Evolutionary conservation across 1,284 basidiomycete genomes (phyloP).

Genomic region (Cerrena zonata): DNA sequence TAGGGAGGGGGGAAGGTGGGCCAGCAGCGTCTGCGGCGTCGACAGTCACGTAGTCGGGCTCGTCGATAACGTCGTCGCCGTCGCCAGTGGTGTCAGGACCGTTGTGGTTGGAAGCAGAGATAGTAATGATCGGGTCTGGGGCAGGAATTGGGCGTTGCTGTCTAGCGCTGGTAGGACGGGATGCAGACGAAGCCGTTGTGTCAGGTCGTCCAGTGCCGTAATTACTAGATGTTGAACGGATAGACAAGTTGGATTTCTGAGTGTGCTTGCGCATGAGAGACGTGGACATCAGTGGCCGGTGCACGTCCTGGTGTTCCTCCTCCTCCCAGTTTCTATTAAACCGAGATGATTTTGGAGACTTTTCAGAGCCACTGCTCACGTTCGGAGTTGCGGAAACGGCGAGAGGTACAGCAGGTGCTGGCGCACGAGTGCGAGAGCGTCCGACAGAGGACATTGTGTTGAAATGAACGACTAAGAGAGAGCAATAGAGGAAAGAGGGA

Average conservation of each 20-base stretch:
- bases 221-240: slow-evolving; percentile 20
- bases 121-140: slow-evolving; percentile 32
- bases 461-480: slow-evolving; percentile 8
- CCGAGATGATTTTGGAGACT: slow-evolving; percentile 21
- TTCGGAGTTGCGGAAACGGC: slow-evolving; percentile 26
- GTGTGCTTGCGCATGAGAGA: slow-evolving; percentile 19
- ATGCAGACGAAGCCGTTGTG: slow-evolving; percentile 11
- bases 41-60: slow-evolving; percentile 64
- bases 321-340: slow-evolving; percentile 23
- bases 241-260: slow-evolving; percentile 20
- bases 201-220: slow-evolving; percentile 7
- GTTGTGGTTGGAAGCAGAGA: slow-evolving; percentile 17
- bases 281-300: slow-evolving; percentile 13
- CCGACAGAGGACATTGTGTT: slow-evolving; percentile 3
- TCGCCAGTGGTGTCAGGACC: slow-evolving; percentile 13
- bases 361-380: slow-evolving; percentile 17
- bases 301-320: slow-evolving; percentile 18
- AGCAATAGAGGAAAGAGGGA: slow-evolving; percentile 4
- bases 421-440: slow-evolving; percentile 10
- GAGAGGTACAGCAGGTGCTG: slow-evolving; percentile 24
- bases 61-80: slow-evolving; percentile 19
- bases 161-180: slow-evolving; percentile 16
- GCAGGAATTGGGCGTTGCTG: slow-evolving; percentile 24
- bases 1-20: slow-evolving; percentile 16
- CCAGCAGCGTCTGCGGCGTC: slow-evolving; percentile 22